A percentile compares a stretch with the other conserved stretches of the same genome.
Evolutionary conservation across 257 asterid species (phyloP).

Genomic region (Nicotiana tabacum): DNA sequence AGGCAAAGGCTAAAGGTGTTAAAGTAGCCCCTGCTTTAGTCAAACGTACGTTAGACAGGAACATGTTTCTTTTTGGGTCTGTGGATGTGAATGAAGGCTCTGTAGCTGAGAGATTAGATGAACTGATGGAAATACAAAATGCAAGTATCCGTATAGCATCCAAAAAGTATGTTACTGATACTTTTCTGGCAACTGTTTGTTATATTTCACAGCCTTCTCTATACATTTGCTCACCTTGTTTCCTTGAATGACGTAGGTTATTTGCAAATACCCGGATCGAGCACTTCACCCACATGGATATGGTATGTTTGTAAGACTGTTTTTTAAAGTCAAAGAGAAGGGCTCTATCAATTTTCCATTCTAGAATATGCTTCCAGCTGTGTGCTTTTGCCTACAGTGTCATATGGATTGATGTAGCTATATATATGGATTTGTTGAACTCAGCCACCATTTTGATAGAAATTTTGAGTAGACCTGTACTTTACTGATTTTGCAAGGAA

Average conservation of each 20-base stretch:
- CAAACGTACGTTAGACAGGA: slow-evolving; percentile 61
- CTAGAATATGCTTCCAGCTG: slow-evolving; percentile 8
- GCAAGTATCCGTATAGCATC: slow-evolving; percentile 60
- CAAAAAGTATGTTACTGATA: slow-evolving; percentile 40
- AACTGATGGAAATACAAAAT: slow-evolving; percentile 56
- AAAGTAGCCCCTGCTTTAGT: slow-evolving; percentile 49
- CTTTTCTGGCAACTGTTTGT: neutral
- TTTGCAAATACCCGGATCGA: slow-evolving; percentile 56
- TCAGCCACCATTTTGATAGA: neutral
- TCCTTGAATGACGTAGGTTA: slow-evolving; percentile 37
- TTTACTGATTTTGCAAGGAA: neutral
- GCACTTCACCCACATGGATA: slow-evolving; percentile 73
- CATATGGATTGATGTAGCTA: neutral
- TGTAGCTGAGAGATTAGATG: slow-evolving; percentile 57
- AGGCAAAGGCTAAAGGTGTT: slow-evolving; percentile 47
- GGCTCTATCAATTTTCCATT: neutral
- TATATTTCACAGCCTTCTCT: neutral
- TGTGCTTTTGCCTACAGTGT: slow-evolving; percentile 3
- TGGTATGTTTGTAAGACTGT: slow-evolving; percentile 45
- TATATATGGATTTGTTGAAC: neutral
- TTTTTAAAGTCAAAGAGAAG: neutral
- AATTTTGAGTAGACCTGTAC: neutral
- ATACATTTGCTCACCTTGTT: neutral
- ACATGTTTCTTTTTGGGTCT: slow-evolving; percentile 71
- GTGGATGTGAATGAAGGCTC: slow-evolving; percentile 64